Conservation (phyloP, 176 grass and related monocot species). For the Puya raimondii region DNA sequence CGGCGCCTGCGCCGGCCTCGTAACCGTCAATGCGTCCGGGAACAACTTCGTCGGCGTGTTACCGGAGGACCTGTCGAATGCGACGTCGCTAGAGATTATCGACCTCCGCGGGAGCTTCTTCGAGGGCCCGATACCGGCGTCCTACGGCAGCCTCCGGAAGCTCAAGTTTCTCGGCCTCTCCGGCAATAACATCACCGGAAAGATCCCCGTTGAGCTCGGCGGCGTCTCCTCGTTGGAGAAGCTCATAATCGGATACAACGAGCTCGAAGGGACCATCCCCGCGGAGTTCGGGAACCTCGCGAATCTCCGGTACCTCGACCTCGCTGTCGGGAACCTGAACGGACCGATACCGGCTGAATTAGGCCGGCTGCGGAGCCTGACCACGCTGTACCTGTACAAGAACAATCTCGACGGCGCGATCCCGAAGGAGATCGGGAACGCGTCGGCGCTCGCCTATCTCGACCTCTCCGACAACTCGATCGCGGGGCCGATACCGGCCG, state of each 20-base stretch:
- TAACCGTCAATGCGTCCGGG: slow-evolving; percentile 54
- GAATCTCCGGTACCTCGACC: slow-evolving; percentile 75
- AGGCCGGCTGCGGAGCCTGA: slow-evolving; percentile 45
- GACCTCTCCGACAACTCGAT: slow-evolving; percentile 73
- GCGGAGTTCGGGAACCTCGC: slow-evolving; percentile 58
- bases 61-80: slow-evolving; percentile 57
- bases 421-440: slow-evolving; percentile 62
- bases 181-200: slow-evolving; percentile 80
- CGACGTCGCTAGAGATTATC: slow-evolving; percentile 51
- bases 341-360: slow-evolving; percentile 64
- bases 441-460: slow-evolving; percentile 51
- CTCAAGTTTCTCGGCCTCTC: slow-evolving; percentile 80
- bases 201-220: slow-evolving; percentile 66
- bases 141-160: slow-evolving; percentile 63
- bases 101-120: slow-evolving; percentile 86
- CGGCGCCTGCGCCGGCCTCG: slow-evolving; percentile 40
- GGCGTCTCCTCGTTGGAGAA: slow-evolving; percentile 59
- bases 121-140: slow-evolving; percentile 44
- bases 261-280: slow-evolving; percentile 67
- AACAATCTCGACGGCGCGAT: slow-evolving; percentile 59
- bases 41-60: slow-evolving; percentile 74
- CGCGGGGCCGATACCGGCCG: slow-evolving; percentile 47
- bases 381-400: slow-evolving; percentile 63
- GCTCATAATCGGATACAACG: slow-evolving; percentile 82
- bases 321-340: slow-evolving; percentile 64